Evolutionary conservation across 768 basidiomycete species (phyloP).

Genomic region (Favolaschia claudopus): DNA sequence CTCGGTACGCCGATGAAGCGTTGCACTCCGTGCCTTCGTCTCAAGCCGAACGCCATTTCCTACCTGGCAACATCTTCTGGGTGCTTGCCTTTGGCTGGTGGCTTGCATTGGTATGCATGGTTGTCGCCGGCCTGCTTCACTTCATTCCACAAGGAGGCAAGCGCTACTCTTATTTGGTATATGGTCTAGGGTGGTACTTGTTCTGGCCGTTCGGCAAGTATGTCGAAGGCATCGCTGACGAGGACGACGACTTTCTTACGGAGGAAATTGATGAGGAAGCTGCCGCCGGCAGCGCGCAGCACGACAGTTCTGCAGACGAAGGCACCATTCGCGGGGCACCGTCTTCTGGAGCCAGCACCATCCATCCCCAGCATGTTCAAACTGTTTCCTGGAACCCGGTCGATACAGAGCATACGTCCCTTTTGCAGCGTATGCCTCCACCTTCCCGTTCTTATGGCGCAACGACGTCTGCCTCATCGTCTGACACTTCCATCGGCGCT

Average conservation of each 20-base stretch:
- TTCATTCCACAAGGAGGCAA: slow-evolving; percentile 82
- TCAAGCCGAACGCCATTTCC: slow-evolving; percentile 90
- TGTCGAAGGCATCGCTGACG: slow-evolving; percentile 79
- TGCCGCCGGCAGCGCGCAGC: slow-evolving; percentile 38
- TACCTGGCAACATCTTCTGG: slow-evolving; percentile 97
- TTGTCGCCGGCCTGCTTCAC: slow-evolving; percentile 72
- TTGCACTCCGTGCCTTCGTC: slow-evolving; percentile 93
- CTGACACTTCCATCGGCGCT: slow-evolving; percentile 40
- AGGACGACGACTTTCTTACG: slow-evolving; percentile 49
- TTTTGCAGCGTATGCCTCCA: slow-evolving; percentile 47
- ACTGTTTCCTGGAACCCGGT: slow-evolving; percentile 51
- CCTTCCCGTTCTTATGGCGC: slow-evolving; percentile 78
- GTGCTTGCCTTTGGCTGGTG: slow-evolving; percentile 91
- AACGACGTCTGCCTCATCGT: slow-evolving; percentile 42
- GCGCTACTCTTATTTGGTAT: slow-evolving; percentile 85
- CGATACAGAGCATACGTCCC: slow-evolving; percentile 56
- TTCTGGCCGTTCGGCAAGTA: slow-evolving; percentile 99
- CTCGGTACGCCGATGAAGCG: slow-evolving; percentile 93
- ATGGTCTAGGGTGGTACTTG: slow-evolving; percentile 95
- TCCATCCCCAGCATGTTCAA: slow-evolving; percentile 46
- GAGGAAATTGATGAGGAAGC: slow-evolving; percentile 44
- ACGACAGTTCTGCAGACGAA: slow-evolving; percentile 21
- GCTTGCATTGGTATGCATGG: slow-evolving; percentile 78
- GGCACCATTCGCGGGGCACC: slow-evolving; percentile 40
- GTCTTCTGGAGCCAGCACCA: slow-evolving; percentile 52